These are phyloP conservation scores for Rhizoclosmatium globosum DNA, from an alignment of 192 early-diverging fungal genomes.

Conservation along the genomic window DNA sequence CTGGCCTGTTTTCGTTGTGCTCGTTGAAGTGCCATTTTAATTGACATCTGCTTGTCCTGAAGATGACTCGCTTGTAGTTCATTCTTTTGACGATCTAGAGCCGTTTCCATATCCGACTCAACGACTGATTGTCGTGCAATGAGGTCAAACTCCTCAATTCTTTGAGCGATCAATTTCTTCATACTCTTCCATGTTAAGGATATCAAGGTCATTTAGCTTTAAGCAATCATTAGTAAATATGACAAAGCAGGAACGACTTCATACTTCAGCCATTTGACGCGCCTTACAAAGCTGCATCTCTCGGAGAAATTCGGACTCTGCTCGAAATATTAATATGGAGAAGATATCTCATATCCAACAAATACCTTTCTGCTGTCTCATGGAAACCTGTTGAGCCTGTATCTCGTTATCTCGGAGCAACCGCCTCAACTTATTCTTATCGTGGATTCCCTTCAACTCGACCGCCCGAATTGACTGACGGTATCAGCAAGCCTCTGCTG, in stretches of 20 bases:
- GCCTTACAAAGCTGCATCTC: conserved; percentile 39
- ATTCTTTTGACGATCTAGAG: conserved; percentile 5
- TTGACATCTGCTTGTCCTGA: conserved; percentile 24
- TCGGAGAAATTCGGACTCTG: conserved; percentile 36
- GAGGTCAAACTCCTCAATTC: conserved; percentile 35
- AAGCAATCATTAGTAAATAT: neutral
- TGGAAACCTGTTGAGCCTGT: conserved; percentile 19
- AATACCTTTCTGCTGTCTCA: conserved; percentile 39
- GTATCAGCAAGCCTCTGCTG: conserved; percentile 29
- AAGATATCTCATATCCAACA: neutral
- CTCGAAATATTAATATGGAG: neutral
- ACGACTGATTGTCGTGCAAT: conserved; percentile 14
- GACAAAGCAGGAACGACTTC: neutral
- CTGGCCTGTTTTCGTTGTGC: conserved; percentile 26
- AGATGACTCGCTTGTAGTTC: conserved; percentile 16
- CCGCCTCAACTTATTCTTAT: conserved; percentile 23
- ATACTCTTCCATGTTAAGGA: conserved; percentile 27
- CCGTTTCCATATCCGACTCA: conserved; percentile 9
- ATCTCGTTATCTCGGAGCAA: conserved; percentile 32
- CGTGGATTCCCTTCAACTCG: conserved; percentile 27
- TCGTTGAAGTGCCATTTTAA: conserved; percentile 2
- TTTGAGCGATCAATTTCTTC: conserved; percentile 23
- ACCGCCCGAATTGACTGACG: conserved; percentile 27
- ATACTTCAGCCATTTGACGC: conserved; percentile 31
- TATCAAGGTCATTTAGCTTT: conserved; percentile 37